A percentile compares a stretch with the other conserved stretches of the same genome.
Conservation (phyloP, 768 basidiomycete species). For the Phylloporus sp. region DNA sequence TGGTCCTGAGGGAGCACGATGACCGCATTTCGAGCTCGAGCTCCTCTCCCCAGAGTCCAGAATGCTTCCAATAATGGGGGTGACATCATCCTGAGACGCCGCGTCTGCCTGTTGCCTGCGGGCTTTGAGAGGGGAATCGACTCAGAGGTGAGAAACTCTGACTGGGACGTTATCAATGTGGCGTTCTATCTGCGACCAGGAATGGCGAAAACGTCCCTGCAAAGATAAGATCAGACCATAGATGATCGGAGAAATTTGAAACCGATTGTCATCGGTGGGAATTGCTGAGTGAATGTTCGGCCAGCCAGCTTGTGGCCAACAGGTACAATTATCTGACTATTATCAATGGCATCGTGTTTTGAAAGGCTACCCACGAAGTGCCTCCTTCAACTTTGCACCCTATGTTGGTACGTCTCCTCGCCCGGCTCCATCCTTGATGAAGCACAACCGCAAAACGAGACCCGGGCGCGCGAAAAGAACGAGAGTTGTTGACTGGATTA, state of each 20-base stretch:
- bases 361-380: constrained; percentile 1
- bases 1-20: constrained; percentile 3
- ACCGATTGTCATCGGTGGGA: constrained; percentile 7
- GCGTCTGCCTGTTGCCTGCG: constrained; percentile 3
- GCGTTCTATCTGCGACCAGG: neutral
- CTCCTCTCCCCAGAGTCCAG: too few species aligned
- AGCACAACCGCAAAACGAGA: too few species aligned
- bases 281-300: constrained; percentile 1
- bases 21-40: neutral
- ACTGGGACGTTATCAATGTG: neutral
- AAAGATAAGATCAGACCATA: neutral
- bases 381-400: too few species aligned
- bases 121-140: constrained; percentile 7
- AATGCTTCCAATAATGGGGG: constrained; percentile 18
- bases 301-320: neutral
- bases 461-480: too few species aligned
- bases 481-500: neutral
- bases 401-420: too few species aligned
- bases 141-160: neutral
- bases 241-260: constrained; percentile 10
- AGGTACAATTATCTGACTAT: neutral
- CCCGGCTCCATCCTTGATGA: too few species aligned
- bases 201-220: neutral
- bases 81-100: neutral
- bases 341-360: neutral